A percentile compares a stretch with the other conserved stretches of the same genome.
phyloP scores from a whole-genome alignment of 768 basidiomycete species.

The Tylopilus vinaceipallidus region DNA sequence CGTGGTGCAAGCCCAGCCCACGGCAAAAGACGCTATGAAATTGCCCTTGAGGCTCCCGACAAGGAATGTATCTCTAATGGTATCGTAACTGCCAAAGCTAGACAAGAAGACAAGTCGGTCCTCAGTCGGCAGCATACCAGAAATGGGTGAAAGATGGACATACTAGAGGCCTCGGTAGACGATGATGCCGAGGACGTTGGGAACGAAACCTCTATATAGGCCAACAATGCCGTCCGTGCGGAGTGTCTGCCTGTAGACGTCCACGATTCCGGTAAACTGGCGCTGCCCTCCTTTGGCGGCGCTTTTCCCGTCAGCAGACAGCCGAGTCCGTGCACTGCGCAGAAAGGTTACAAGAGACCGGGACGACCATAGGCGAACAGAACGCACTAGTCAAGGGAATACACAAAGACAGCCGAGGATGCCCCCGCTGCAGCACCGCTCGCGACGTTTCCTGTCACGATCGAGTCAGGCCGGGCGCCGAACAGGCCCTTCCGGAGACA shows the following conservation, averaged over 20 bases:
- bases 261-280: conserved; percentile 41
- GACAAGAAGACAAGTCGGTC: neutral
- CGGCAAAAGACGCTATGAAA: conserved; percentile 40
- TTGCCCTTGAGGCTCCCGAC: conserved; percentile 39
- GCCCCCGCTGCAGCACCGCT: conserved; percentile 46
- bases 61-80: conserved; percentile 37
- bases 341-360: neutral
- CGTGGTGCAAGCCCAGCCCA: conserved; percentile 43
- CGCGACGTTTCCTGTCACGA: conserved; percentile 36
- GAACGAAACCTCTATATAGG: conserved; percentile 42
- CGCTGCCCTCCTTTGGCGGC: conserved; percentile 37
- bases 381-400: conserved; percentile 44
- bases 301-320: conserved; percentile 40
- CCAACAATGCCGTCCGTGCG: conserved; percentile 40
- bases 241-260: conserved; percentile 44
- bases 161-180: conserved; percentile 46
- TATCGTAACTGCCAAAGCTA: conserved; percentile 46
- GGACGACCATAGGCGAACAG: neutral
- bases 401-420: conserved; percentile 41
- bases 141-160: conserved; percentile 9
- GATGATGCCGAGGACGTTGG: conserved; percentile 40
- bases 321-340: conserved; percentile 39
- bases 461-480: neutral
- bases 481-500: neutral
- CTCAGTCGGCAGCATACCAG: neutral